Conservation (phyloP, 2,329 filamentous ascomycete species). For the Apiospora sp. region DNA sequence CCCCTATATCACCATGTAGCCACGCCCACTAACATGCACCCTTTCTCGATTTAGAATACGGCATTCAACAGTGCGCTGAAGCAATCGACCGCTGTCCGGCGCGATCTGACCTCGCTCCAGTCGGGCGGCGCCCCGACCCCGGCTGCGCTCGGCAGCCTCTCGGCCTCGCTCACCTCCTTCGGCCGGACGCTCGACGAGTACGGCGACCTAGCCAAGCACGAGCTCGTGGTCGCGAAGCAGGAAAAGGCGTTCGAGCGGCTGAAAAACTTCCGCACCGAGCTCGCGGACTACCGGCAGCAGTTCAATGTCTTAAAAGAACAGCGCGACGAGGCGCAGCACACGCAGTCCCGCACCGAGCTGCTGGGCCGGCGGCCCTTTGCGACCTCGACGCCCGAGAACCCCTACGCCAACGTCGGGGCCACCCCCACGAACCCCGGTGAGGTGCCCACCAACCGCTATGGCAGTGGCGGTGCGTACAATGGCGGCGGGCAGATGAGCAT, state of each 20-base stretch:
- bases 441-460: conserved; percentile 53
- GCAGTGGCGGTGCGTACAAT: conserved; percentile 37
- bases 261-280: conserved; percentile 83
- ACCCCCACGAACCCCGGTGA: conserved; percentile 40
- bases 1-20: neutral
- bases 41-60: conserved; percentile 69
- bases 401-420: conserved; percentile 72
- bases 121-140: conserved; percentile 65
- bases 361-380: conserved; percentile 85
- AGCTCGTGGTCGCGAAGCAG: conserved; percentile 89
- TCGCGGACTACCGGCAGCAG: conserved; percentile 79
- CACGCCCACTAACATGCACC: neutral
- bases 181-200: conserved; percentile 94
- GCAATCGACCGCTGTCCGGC: conserved; percentile 81
- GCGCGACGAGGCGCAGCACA: conserved; percentile 76
- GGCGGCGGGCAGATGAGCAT: conserved; percentile 50
- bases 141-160: conserved; percentile 69
- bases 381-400: conserved; percentile 86
- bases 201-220: conserved; percentile 81
- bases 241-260: conserved; percentile 88
- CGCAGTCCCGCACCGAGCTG: conserved; percentile 77
- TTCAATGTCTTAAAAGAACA: conserved; percentile 81
- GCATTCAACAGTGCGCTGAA: conserved; percentile 88
- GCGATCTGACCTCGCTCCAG: conserved; percentile 76
- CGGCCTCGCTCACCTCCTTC: conserved; percentile 75